phyloP scores from a whole-genome alignment of 306 rosid species.

The Citrullus colocynthis region DNA sequence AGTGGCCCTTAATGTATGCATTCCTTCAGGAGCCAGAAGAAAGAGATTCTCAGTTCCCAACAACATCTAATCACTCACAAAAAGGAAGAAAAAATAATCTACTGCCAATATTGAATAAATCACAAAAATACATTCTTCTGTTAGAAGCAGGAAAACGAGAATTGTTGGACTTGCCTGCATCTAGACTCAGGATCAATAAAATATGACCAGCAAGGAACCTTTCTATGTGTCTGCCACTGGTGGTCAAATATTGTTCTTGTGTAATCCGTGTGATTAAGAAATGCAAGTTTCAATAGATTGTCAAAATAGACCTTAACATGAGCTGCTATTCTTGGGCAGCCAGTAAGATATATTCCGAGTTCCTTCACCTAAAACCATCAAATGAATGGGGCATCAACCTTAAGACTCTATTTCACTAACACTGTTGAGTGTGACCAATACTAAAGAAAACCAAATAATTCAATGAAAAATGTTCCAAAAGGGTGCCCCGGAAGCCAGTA shows the following conservation, averaged over 20 bases:
- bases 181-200: slow-evolving; percentile 37
- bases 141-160: neutral
- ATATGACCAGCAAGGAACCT: slow-evolving; percentile 96
- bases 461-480: neutral
- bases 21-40: neutral
- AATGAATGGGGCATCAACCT: slow-evolving; percentile 6
- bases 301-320: slow-evolving; percentile 56
- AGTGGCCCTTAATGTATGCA: neutral
- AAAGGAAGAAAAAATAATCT: neutral
- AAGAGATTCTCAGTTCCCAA: neutral
- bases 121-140: neutral
- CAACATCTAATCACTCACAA: neutral
- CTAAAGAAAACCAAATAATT: neutral
- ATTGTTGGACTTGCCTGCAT: slow-evolving; percentile 49
- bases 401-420: neutral
- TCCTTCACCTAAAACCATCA: slow-evolving; percentile 63
- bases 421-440: neutral
- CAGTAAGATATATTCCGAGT: slow-evolving; percentile 70
- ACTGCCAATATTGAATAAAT: neutral
- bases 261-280: slow-evolving; percentile 43
- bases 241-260: slow-evolving; percentile 53
- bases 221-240: slow-evolving; percentile 72
- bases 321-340: slow-evolving; percentile 56
- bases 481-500: neutral
- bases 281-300: slow-evolving; percentile 66